A percentile compares a stretch with the other conserved stretches of the same genome.
Conservation (phyloP, 305 asterid genomes). For the Fraxinus nigra region DNA sequence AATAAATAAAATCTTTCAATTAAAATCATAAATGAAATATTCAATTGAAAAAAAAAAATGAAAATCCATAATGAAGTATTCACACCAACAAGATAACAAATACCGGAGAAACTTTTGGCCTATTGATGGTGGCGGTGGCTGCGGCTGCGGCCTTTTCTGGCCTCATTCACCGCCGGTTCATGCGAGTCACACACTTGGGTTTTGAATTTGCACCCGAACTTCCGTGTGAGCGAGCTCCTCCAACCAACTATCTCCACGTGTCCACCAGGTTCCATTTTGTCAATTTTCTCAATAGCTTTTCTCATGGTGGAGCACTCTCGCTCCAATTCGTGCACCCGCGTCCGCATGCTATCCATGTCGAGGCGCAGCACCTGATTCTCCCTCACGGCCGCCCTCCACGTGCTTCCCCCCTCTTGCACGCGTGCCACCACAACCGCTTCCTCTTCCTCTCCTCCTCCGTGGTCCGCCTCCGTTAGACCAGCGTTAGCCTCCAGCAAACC, state of each 20-base stretch:
- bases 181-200: slow-evolving; percentile 96
- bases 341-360: slow-evolving; percentile 86
- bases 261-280: slow-evolving; percentile 34
- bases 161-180: slow-evolving; percentile 58
- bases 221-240: slow-evolving; percentile 35
- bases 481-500: slow-evolving; percentile 52
- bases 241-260: slow-evolving; percentile 53
- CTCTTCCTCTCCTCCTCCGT: slow-evolving; percentile 27
- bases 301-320: slow-evolving; percentile 82
- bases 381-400: slow-evolving; percentile 78
- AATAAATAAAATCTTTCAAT: not conserved
- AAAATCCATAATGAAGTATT: slow-evolving; percentile 29
- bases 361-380: slow-evolving; percentile 80
- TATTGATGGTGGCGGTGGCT: slow-evolving; percentile 41
- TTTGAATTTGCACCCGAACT: slow-evolving; percentile 88
- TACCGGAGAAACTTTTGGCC: not conserved
- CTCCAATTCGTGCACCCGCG: slow-evolving; percentile 86
- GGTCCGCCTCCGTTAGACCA: slow-evolving; percentile 31
- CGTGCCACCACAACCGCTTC: slow-evolving; percentile 26
- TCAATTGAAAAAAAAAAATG: not conserved
- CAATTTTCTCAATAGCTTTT: slow-evolving; percentile 68
- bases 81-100: slow-evolving; percentile 23
- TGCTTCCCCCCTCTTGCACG: slow-evolving; percentile 33
- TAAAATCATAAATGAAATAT: not conserved
- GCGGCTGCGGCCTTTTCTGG: slow-evolving; percentile 60